Base-by-base conservation (phyloP, 805 yeast genomes). In the Priceomyces fermenticarens region DNA sequence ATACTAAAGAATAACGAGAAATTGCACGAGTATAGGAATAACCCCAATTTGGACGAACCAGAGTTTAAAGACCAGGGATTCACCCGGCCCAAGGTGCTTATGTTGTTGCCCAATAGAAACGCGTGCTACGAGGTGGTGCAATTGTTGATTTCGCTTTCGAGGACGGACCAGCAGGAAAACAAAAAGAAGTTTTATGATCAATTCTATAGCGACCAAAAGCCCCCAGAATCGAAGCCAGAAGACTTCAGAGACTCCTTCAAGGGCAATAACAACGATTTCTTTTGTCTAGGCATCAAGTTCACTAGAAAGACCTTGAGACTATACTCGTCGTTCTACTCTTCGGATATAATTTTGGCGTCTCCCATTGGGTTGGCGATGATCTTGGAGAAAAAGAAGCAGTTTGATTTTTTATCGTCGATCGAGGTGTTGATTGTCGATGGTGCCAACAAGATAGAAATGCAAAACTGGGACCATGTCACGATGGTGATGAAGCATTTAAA, bases 61-160 rank as follows among this genome's bases (percentile, higher is more conserved):
- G 95, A 88, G 52, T 73, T 75, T 48, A 69, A 95, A 41, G 99
- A 93, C 59, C 98, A 93, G 62, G 98, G 99, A 23, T 93, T 88
- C 59, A 90, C 97, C 0, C 75, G 98, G 46, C 96, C 99, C 1
- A 90, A 89, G 54, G 89, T 85, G 1, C 65, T 93, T 41, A 78
- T 91, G 4, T 62, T 93, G 17, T 66, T 88, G 31, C 98, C 99
- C 10, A 88, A 96, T 0, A 76, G 97, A 54, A 77, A 88, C 49
- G 67, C 83, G 8, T 88, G 93, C 20, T 82, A 78, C 56, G 79
- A 81, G 43, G 71, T 88, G 12, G 80, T 90, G 14, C 74, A 76
- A 32, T 72, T 77, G 28, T 51, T 93, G 30, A 78, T 83, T 30
- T 63, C 71, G 29, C 63, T 84, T 20, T 77, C 89, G 2, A 87